A percentile compares a stretch with the other conserved stretches of the same genome.
These are phyloP conservation scores for Leccinum ochraceum DNA, from an alignment of 768 basidiomycete genomes.

Conservation along the genomic window DNA sequence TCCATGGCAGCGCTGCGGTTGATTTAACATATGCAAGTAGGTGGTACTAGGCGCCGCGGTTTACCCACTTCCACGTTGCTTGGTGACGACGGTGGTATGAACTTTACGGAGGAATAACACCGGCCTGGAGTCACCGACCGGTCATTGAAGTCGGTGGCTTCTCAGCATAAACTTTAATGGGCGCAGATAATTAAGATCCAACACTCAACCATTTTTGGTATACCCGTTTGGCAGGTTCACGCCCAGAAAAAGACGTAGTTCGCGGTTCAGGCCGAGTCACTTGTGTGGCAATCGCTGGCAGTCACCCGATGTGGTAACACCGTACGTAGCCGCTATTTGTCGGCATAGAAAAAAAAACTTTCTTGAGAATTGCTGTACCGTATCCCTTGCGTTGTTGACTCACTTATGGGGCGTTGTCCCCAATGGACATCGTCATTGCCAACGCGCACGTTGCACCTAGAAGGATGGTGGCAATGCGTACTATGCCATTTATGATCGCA, in stretches of 20 bases:
- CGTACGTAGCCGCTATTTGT: slow-evolving; percentile 25
- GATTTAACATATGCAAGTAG: slow-evolving; percentile 19
- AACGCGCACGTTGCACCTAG: slow-evolving; percentile 4
- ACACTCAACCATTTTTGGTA: slow-evolving; percentile 3
- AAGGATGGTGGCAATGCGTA: neutral
- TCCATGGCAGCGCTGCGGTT: slow-evolving; percentile 1
- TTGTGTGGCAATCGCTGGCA: slow-evolving; percentile 1
- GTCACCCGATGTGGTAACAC: slow-evolving; percentile 16
- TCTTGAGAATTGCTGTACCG: slow-evolving; percentile 23
- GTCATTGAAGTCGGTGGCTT: slow-evolving; percentile 4
- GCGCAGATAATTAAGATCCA: slow-evolving; percentile 4
- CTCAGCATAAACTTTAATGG: neutral
- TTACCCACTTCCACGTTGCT: slow-evolving; percentile 1
- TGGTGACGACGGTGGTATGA: slow-evolving; percentile 19
- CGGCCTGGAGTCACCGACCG: slow-evolving; percentile 2
- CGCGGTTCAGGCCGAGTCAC: slow-evolving; percentile 4
- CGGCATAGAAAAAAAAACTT: slow-evolving; percentile 17
- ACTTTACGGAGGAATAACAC: slow-evolving; percentile 12
- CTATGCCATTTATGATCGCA: neutral
- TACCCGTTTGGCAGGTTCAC: slow-evolving; percentile 1
- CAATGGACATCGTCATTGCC: neutral
- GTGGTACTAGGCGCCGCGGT: neutral
- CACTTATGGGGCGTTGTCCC: slow-evolving; percentile 18
- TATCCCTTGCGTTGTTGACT: slow-evolving; percentile 22
- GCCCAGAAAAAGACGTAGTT: neutral